These are phyloP conservation scores for Suhomyces anneliseae DNA, from an alignment of 1,139 yeast species.

Conservation along the genomic window DNA sequence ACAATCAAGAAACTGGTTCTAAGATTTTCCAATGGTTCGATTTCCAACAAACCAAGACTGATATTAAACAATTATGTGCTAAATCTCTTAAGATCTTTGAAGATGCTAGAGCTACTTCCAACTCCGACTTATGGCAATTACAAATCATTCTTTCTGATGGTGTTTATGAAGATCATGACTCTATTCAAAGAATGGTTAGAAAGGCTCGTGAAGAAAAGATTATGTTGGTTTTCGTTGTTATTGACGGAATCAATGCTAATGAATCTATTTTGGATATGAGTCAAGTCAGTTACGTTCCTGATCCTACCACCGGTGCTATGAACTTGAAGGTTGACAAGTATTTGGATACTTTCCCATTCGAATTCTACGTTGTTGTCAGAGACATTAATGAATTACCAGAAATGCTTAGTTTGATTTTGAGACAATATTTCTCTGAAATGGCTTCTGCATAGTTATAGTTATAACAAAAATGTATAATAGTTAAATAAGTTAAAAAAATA, in stretches of 20 bases:
- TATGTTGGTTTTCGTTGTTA: slow-evolving; percentile 92
- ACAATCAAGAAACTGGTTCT: slow-evolving; percentile 76
- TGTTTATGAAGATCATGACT: slow-evolving; percentile 91
- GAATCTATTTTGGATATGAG: slow-evolving; percentile 94
- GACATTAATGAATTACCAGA: slow-evolving; percentile 88
- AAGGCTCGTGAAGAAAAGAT: slow-evolving; percentile 89
- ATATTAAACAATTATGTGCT: slow-evolving; percentile 70
- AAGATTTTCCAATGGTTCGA: slow-evolving; percentile 84
- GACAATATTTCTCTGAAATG: slow-evolving; percentile 85
- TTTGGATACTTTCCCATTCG: slow-evolving; percentile 94
- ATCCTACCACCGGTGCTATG: slow-evolving; percentile 69
- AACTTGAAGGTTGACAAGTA: slow-evolving; percentile 78
- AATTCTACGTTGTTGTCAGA: slow-evolving; percentile 90
- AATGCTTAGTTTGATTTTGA: slow-evolving; percentile 81
- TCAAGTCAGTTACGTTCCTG: slow-evolving; percentile 74
- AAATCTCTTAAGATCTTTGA: slow-evolving; percentile 75
- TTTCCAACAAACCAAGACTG: slow-evolving; percentile 86
- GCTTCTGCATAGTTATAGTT: slow-evolving; percentile 24
- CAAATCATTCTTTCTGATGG: slow-evolving; percentile 95
- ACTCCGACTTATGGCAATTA: slow-evolving; percentile 84
- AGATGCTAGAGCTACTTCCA: slow-evolving; percentile 57
- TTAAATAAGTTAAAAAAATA: background rate
- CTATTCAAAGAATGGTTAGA: slow-evolving; percentile 78
- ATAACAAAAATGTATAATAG: background rate
- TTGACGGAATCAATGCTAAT: slow-evolving; percentile 82